Percentiles rank a stretch among this genome's conserved stretches.
These are phyloP conservation scores for Cryptosporidium sp. DNA, from an alignment of 169 alveolate species.

Conservation along the genomic window DNA sequence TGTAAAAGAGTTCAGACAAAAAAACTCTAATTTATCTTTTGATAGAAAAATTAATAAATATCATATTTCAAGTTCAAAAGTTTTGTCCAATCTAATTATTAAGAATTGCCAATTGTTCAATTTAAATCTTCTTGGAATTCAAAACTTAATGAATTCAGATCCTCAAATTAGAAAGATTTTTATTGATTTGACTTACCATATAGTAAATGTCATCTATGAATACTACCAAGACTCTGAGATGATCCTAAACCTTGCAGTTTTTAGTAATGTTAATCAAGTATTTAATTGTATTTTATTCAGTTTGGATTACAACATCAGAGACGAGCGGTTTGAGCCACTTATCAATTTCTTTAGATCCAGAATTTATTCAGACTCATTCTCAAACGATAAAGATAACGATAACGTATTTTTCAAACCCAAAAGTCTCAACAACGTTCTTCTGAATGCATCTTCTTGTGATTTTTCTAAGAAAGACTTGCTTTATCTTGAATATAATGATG, in stretches of 20 bases:
- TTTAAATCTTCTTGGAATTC: not conserved
- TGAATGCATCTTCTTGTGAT: not conserved
- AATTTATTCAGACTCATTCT: not conserved
- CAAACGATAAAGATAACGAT: not conserved
- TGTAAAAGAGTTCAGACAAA: constrained; percentile 18
- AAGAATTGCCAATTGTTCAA: constrained; percentile 30
- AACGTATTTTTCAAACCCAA: not conserved
- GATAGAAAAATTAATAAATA: constrained; percentile 1
- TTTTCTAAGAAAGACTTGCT: not conserved
- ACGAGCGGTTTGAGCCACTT: not conserved
- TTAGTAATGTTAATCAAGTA: not conserved
- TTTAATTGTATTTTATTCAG: not conserved
- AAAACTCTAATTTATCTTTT: not conserved
- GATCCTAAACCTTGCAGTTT: not conserved
- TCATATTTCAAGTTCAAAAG: not conserved
- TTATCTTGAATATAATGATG: not conserved
- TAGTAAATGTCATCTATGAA: not conserved
- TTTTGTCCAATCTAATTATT: not conserved
- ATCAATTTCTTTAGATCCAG: not conserved
- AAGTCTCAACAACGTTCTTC: not conserved
- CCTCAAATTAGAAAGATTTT: not conserved
- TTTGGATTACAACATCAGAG: not conserved
- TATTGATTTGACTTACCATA: not conserved
- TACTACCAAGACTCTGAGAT: constrained; percentile 24
- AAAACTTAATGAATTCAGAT: not conserved